Evolutionary conservation across 176 grass and related monocot genomes (phyloP).

Genomic region (Ensete glaucum): DNA sequence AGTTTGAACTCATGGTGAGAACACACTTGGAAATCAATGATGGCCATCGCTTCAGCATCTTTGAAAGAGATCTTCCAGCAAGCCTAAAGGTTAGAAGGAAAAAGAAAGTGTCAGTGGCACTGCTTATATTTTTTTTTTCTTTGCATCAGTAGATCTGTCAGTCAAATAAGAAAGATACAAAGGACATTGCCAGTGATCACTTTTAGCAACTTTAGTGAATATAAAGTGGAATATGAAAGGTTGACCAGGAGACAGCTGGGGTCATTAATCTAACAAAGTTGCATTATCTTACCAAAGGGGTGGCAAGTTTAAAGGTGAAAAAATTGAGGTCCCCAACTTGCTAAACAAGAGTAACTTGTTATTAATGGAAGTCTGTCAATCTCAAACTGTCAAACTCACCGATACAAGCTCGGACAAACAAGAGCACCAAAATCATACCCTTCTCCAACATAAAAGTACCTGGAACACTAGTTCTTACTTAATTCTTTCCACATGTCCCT

Average conservation of each 20-base stretch:
- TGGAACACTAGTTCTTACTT: too few relatives aligned
- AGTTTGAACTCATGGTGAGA: conserved; percentile 45
- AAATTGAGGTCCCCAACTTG: neutral
- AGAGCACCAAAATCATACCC: too few relatives aligned
- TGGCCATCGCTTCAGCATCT: conserved; percentile 81
- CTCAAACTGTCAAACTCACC: neutral
- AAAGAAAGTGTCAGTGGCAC: neutral
- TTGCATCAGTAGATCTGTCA: neutral
- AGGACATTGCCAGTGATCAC: neutral
- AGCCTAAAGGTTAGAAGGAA: conserved; percentile 29
- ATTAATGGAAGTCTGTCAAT: neutral
- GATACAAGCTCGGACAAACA: too few relatives aligned
- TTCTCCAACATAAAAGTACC: too few relatives aligned
- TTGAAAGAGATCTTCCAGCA: conserved; percentile 76
- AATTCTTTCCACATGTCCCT: too few relatives aligned
- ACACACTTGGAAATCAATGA: conserved; percentile 67
- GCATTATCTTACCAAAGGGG: neutral
- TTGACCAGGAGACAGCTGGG: neutral
- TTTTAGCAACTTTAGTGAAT: neutral
- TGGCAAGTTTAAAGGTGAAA: neutral
- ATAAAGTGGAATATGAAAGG: neutral
- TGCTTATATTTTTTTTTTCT: neutral
- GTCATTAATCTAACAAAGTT: neutral
- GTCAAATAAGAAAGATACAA: neutral
- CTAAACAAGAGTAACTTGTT: neutral